Evolutionary conservation across 345 rosid genomes (phyloP).

Genomic region (Orychophragmus violaceus): DNA sequence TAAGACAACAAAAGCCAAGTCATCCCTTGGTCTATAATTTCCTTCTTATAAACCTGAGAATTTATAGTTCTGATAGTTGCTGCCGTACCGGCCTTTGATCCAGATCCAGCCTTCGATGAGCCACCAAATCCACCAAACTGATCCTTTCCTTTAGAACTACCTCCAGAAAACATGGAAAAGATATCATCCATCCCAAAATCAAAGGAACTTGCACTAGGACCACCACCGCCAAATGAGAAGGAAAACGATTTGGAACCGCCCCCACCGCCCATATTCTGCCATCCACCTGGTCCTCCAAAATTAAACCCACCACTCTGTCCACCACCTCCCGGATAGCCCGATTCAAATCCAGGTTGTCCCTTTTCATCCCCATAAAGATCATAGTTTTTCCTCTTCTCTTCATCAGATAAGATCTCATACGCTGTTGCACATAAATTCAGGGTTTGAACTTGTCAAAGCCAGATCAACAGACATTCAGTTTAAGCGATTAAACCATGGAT

Average conservation of each 20-base stretch:
- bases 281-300: conserved; percentile 58
- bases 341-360: conserved; percentile 73
- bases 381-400: conserved; percentile 81
- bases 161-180: conserved; percentile 54
- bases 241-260: conserved; percentile 64
- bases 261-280: conserved; percentile 68
- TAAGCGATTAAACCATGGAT: no score
- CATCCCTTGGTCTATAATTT: conserved; percentile 66
- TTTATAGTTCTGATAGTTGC: conserved; percentile 44
- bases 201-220: conserved; percentile 41
- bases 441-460: conserved; percentile 6
- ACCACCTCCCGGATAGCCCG: conserved; percentile 60
- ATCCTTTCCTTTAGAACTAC: conserved; percentile 31
- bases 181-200: conserved; percentile 64
- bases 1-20: conserved; percentile 78
- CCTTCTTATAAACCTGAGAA: conserved; percentile 55
- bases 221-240: conserved; percentile 59
- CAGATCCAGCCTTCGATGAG: conserved; percentile 44
- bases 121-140: conserved; percentile 42
- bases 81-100: conserved; percentile 38
- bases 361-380: conserved; percentile 86
- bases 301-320: conserved; percentile 57
- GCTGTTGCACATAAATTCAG: conserved; percentile 45
- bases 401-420: conserved; percentile 85
- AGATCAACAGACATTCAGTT: background rate